These are phyloP conservation scores for Fraxinus dipetala DNA, from an alignment of 305 asterid genomes.

Conservation along the genomic window DNA sequence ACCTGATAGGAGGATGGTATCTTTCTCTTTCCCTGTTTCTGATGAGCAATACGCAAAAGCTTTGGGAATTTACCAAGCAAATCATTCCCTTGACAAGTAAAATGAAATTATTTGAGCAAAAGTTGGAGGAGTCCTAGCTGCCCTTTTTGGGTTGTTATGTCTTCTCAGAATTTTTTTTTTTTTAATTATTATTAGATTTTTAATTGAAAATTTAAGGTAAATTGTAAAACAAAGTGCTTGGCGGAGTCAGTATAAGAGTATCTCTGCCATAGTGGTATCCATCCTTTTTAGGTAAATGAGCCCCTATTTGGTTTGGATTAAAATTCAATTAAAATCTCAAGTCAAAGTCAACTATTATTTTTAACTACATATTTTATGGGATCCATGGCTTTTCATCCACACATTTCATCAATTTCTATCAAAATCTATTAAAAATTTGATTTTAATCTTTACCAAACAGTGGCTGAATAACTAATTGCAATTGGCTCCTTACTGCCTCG, in stretches of 20 bases:
- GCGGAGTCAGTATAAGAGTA: neutral
- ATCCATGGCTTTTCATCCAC: neutral
- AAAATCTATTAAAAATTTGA: too few relatives aligned
- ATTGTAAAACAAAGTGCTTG: neutral
- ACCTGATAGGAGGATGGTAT: slow-evolving; percentile 25
- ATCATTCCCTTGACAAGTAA: slow-evolving; percentile 9
- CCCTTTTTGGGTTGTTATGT: neutral
- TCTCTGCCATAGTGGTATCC: neutral
- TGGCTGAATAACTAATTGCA: neutral
- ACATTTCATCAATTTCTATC: too few relatives aligned
- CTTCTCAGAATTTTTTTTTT: neutral
- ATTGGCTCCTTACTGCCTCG: neutral
- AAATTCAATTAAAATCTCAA: too few relatives aligned
- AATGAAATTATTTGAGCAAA: slow-evolving; percentile 3
- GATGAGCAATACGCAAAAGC: neutral
- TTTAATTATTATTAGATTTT: slow-evolving; percentile 2
- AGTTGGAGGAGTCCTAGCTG: neutral
- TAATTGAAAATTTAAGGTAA: neutral
- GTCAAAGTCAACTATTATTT: neutral
- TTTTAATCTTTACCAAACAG: too few relatives aligned
- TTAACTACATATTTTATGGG: too few relatives aligned
- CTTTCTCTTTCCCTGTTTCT: neutral
- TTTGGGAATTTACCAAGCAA: neutral
- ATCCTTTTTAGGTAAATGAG: too few relatives aligned
- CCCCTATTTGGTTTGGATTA: too few relatives aligned